phyloP scores from a whole-genome alignment of 805 yeast species.

The Blastobotrys attinorum region DNA sequence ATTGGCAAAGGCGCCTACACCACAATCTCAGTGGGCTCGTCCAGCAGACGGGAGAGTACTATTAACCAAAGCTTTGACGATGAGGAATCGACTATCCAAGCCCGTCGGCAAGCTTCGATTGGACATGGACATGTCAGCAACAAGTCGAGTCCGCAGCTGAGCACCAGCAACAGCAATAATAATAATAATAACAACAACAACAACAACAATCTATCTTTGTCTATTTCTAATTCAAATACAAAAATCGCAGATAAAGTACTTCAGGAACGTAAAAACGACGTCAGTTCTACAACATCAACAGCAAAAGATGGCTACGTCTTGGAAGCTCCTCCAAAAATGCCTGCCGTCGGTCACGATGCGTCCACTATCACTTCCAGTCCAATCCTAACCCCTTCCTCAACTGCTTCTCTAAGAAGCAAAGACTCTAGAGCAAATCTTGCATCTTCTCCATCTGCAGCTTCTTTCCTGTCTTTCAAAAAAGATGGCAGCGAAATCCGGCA shows the following conservation, averaged over 20 bases:
- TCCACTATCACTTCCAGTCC: not conserved
- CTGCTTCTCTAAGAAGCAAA: not conserved
- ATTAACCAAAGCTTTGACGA: not conserved
- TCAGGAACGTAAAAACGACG: too few relatives aligned
- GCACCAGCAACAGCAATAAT: not conserved
- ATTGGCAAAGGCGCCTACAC: not conserved
- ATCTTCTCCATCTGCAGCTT: slow-evolving; percentile 5
- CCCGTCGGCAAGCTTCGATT: too few relatives aligned
- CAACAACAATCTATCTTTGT: not conserved
- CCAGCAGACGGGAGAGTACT: not conserved
- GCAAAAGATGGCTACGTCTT: not conserved
- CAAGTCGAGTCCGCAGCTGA: not conserved
- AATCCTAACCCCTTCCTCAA: slow-evolving; percentile 2
- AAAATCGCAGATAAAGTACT: not conserved
- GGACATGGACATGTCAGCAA: too few relatives aligned
- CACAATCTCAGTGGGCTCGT: not conserved
- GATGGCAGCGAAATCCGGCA: slow-evolving; percentile 7
- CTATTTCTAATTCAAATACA: not conserved
- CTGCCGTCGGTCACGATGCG: slow-evolving; percentile 1
- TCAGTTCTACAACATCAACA: too few relatives aligned
- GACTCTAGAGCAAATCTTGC: slow-evolving; percentile 1
- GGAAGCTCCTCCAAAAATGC: slow-evolving; percentile 3
- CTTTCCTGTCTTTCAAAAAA: slow-evolving; percentile 11
- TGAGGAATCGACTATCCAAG: not conserved
- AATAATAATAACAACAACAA: too few relatives aligned